These are phyloP conservation scores for Sorghum bicolor DNA, from an alignment of 176 grass and related monocot species.

Conservation along the genomic window DNA sequence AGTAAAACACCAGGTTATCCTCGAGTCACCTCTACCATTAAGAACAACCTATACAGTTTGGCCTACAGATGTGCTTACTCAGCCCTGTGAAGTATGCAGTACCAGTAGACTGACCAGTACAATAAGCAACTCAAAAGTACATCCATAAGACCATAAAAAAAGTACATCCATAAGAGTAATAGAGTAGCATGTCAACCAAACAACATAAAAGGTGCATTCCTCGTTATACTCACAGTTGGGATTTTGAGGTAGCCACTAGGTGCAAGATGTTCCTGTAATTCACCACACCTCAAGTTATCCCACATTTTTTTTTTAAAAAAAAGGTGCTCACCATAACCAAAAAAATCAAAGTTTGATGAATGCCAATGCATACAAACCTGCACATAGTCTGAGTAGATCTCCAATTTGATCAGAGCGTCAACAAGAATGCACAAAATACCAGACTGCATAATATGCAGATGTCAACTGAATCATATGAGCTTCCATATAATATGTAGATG, in stretches of 20 bases:
- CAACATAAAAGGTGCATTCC: slow-evolving; percentile 5
- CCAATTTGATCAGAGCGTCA: slow-evolving; percentile 82
- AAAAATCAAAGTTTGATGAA: neutral
- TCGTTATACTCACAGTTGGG: slow-evolving; percentile 71
- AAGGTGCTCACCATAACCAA: neutral
- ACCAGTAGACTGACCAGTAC: neutral
- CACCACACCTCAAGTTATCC: slow-evolving; percentile 36
- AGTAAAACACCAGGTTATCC: neutral
- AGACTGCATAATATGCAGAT: slow-evolving; percentile 38
- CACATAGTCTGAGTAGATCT: slow-evolving; percentile 83
- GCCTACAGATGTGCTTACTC: neutral
- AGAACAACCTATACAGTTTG: neutral
- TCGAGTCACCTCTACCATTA: neutral
- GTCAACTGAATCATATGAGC: neutral
- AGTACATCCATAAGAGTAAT: neutral
- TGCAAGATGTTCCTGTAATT: slow-evolving; percentile 82
- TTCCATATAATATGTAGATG: slow-evolving; percentile 5
- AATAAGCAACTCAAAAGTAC: slow-evolving; percentile 14
- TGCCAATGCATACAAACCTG: slow-evolving; percentile 55
- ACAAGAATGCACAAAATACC: slow-evolving; percentile 59
- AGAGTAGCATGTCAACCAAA: neutral
- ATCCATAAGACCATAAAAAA: neutral
- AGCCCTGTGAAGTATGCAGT: neutral
- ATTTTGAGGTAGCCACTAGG: slow-evolving; percentile 96
- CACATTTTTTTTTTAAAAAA: neutral